Conservation (phyloP, 1,139 yeast species). For the Geotrichum fermentans region DNA sequence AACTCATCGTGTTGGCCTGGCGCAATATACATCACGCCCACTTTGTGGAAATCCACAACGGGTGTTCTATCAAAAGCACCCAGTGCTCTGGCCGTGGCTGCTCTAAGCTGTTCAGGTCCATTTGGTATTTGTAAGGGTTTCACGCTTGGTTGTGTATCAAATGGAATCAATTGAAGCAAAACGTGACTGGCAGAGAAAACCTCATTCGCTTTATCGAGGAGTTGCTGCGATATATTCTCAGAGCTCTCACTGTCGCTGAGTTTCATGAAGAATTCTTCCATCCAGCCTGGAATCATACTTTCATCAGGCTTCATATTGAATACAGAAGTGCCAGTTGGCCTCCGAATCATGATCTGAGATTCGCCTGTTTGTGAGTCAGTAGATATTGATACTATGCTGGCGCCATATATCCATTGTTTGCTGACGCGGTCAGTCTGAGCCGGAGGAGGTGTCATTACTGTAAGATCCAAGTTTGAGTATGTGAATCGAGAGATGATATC, state of each 20-base stretch:
- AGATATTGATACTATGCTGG: conserved; percentile 53
- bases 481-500: conserved; percentile 69
- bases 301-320: conserved; percentile 47
- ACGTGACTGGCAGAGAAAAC: conserved; percentile 40
- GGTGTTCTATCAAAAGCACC: conserved; percentile 70
- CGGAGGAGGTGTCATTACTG: conserved; percentile 34
- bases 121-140: conserved; percentile 44
- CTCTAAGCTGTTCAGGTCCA: too few species aligned
- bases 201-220: conserved; percentile 5
- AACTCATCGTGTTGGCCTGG: conserved; percentile 58
- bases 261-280: conserved; percentile 15
- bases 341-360: conserved; percentile 50
- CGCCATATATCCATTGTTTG: conserved; percentile 61
- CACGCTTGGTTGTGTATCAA: conserved; percentile 25
- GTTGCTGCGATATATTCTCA: background rate
- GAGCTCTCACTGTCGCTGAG: conserved; percentile 16
- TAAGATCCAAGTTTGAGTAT: conserved; percentile 58
- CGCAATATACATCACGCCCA: conserved; percentile 72
- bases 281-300: conserved; percentile 37
- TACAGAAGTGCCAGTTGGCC: conserved; percentile 63
- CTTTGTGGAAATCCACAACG: conserved; percentile 70
- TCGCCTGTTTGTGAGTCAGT: conserved; percentile 53
- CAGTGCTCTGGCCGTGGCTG: conserved; percentile 55
- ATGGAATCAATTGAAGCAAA: conserved; percentile 42
- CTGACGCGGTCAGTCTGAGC: conserved; percentile 24